Percentiles rank a stretch among this genome's conserved stretches.
These are phyloP conservation scores for Saxophila tyrrhenica DNA, from an alignment of 495 filamentous ascomycete genomes.

Conservation along the genomic window DNA sequence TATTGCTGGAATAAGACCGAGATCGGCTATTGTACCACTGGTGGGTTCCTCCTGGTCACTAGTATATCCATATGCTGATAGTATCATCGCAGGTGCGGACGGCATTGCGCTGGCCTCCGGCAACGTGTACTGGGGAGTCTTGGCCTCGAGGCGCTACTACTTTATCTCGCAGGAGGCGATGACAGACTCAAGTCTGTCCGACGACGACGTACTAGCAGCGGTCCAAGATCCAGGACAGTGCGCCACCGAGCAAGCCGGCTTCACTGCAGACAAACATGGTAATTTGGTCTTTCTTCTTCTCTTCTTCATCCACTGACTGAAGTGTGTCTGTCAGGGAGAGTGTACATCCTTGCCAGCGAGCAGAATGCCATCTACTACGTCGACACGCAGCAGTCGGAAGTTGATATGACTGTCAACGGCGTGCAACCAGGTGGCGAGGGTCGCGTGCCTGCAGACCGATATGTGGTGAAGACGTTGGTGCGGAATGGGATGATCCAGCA, in stretches of 20 bases:
- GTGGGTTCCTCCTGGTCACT: conserved; percentile 12
- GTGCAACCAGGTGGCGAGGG: conserved; percentile 13
- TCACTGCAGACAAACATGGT: conserved; percentile 24
- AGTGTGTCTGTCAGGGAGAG: no score
- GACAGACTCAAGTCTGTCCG: conserved; percentile 9
- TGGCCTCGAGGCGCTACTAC: conserved; percentile 21
- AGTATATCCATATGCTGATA: no score
- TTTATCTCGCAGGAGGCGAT: conserved; percentile 16
- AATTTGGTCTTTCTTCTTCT: no score
- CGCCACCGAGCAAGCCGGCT: conserved; percentile 21
- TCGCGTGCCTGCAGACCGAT: conserved; percentile 17
- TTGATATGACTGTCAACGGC: conserved; percentile 21
- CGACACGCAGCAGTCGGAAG: conserved; percentile 17
- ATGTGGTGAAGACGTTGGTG: conserved; percentile 22
- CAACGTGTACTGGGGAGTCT: conserved; percentile 24
- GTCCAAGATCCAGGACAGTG: conserved; percentile 20
- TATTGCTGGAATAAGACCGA: conserved; percentile 25
- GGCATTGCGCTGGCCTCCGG: neutral
- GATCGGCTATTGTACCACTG: conserved; percentile 1
- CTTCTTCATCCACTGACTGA: no score
- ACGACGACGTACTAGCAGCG: conserved; percentile 19
- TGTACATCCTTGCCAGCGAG: conserved; percentile 22
- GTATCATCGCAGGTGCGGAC: conserved; percentile 19
- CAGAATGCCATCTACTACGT: conserved; percentile 26
- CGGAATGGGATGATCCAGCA: conserved; percentile 25